These are phyloP conservation scores for Akebia trifoliata DNA, from an alignment of 164 flowering plant species.

Conservation along the genomic window DNA sequence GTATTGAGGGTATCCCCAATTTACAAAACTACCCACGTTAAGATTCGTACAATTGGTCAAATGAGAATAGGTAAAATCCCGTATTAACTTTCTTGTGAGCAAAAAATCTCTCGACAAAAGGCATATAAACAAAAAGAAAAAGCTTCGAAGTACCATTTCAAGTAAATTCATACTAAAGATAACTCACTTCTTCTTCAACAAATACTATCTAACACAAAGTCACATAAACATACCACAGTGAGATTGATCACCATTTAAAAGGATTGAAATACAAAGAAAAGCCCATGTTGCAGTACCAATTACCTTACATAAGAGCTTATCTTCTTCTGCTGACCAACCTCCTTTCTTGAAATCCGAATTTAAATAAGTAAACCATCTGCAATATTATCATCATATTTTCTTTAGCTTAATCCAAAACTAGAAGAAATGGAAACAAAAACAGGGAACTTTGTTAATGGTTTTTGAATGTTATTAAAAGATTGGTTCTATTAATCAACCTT, in stretches of 20 bases:
- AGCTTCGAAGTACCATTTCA: too few relatives aligned
- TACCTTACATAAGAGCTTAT: slow-evolving; percentile 90
- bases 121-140: too few relatives aligned
- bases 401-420: slow-evolving; percentile 6
- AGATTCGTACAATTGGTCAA: too few relatives aligned
- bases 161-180: too few relatives aligned
- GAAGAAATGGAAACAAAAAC: neutral
- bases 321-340: slow-evolving; percentile 99
- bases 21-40: too few relatives aligned
- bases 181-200: too few relatives aligned
- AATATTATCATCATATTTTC: slow-evolving; percentile 4
- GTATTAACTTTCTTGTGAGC: too few relatives aligned
- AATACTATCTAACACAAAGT: neutral
- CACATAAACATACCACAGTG: neutral
- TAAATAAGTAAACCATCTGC: slow-evolving; percentile 93
- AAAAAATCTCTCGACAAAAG: too few relatives aligned
- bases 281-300: too few relatives aligned
- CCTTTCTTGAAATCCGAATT: slow-evolving; percentile 96
- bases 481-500: slow-evolving; percentile 39
- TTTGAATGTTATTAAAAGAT: neutral
- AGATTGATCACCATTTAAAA: neutral
- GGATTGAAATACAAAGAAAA: neutral
- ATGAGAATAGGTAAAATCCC: too few relatives aligned
- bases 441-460: neutral
- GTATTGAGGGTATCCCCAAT: too few relatives aligned